Evolutionary conservation across 768 basidiomycete species (phyloP), one percentile per base, ranked within the genome.

Genomic region (Rhizopogon salebrosus): DNA sequence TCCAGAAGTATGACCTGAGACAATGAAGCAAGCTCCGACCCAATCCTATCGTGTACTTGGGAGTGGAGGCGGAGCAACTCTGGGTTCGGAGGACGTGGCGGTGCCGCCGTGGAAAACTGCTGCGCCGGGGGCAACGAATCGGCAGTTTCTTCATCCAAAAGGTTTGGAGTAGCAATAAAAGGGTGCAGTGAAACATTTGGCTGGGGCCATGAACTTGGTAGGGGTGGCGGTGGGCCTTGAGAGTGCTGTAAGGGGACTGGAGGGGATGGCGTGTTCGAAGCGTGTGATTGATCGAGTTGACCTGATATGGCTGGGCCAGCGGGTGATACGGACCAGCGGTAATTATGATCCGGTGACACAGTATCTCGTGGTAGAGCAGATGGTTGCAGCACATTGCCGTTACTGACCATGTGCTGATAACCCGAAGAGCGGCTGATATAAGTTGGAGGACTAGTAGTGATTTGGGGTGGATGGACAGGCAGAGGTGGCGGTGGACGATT

Each of bases 61-160:
- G 79, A 74, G 56, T 95, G 92, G 20, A 98, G 76, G 18, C 78
- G 81, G 54, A 97, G 76, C 13, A 97, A 77, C 64, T 95, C 92
- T 48, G 92, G 93, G 70, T 95, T 93, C 4, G 88, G 89, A 18
- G 92, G 92, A 24, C 90, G 85, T 38, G 86, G 87, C 54, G 92
- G 92, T 45, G 80, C 78, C 24, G 70, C 62, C 13, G 62, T 63
- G 3, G 64, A 38, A 41, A 57, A 45, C 31, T 61, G 58, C 36
- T 58, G 68, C 54, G 66, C 61, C 60, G 64, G 54, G 22, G 64
- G 57, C 54, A 62, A 52, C 20, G 51, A 37, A 34, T 59, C 31
- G 14, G 31, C 26, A 51, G 56, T 54, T 31, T 89, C 87, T 52
- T 80, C 79, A 67, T 89, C 88, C 55, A 91, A 76, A 23, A 88